Percentiles rank a stretch among this genome's conserved stretches.
phyloP scores from a whole-genome alignment of 2,329 filamentous ascomycete genomes.

The Cercospora berteroae region DNA sequence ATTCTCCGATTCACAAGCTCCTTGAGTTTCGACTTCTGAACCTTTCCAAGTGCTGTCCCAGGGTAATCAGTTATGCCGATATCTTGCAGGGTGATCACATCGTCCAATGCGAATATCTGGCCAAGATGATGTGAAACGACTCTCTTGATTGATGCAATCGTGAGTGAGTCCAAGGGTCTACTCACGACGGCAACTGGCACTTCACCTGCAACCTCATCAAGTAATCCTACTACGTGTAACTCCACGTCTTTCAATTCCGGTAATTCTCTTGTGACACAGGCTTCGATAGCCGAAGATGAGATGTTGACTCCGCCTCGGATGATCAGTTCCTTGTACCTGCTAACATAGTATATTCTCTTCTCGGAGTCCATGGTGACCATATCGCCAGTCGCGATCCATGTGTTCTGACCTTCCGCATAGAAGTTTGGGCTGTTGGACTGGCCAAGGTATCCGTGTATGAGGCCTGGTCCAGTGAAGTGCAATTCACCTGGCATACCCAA shows the following conservation, averaged over 20 bases:
- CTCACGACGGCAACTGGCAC: constrained; percentile 22
- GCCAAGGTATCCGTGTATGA: constrained; percentile 7
- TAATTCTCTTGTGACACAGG: not conserved
- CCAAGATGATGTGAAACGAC: constrained; percentile 10
- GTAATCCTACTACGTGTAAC: constrained; percentile 17
- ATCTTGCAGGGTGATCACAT: constrained; percentile 11
- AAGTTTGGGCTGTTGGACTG: constrained; percentile 1
- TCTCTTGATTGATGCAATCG: not conserved
- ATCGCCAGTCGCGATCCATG: constrained; percentile 23
- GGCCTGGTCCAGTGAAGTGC: not conserved
- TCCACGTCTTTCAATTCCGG: not conserved
- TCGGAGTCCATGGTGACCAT: constrained; percentile 17
- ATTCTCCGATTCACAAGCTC: not conserved
- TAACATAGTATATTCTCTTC: constrained; percentile 12
- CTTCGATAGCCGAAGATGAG: constrained; percentile 20
- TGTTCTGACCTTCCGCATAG: constrained; percentile 10
- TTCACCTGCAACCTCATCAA: constrained; percentile 20
- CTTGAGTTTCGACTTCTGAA: constrained; percentile 18
- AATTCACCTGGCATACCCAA: constrained; percentile 9
- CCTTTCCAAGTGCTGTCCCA: constrained; percentile 15
- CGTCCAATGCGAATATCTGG: constrained; percentile 5
- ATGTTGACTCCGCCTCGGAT: constrained; percentile 24
- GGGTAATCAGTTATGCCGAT: constrained; percentile 22
- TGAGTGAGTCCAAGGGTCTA: not conserved
- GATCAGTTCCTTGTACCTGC: constrained; percentile 26